phyloP scores from a whole-genome alignment of 73 alveolate genomes.

The Paramecium caudatum region DNA sequence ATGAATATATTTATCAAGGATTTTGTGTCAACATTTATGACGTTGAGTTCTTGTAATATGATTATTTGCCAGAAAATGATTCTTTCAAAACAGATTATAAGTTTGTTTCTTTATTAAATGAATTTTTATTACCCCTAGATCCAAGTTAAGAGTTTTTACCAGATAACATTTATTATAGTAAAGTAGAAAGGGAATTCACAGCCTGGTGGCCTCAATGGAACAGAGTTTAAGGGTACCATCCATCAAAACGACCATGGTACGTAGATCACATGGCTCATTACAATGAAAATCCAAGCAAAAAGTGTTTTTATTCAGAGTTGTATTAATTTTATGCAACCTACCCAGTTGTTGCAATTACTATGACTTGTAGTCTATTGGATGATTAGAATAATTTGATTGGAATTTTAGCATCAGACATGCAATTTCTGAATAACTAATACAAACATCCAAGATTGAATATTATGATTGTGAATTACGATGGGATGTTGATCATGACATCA shows the following conservation, averaged over 20 bases:
- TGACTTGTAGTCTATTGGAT: constrained; percentile 3
- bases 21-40: constrained; percentile 13
- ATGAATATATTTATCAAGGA: background rate
- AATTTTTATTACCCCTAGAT: background rate
- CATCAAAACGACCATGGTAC: background rate
- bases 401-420: background rate
- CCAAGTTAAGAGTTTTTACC: constrained; percentile 25
- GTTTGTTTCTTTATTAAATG: background rate
- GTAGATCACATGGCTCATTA: background rate
- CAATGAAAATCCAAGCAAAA: background rate
- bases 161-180: constrained; percentile 2
- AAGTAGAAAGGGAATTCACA: constrained; percentile 3
- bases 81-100: background rate
- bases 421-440: background rate
- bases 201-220: constrained; percentile 57
- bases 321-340: background rate
- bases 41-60: background rate
- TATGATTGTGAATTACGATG: constrained; percentile 20
- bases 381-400: background rate
- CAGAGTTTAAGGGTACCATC: background rate
- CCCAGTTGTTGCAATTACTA: constrained; percentile 10
- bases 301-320: constrained; percentile 6
- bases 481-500: background rate
- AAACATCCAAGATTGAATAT: constrained; percentile 20
- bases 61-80: background rate